Evolutionary conservation across 371 early-diverging fungal species (phyloP).

Genomic region (Mucor indicus): DNA sequence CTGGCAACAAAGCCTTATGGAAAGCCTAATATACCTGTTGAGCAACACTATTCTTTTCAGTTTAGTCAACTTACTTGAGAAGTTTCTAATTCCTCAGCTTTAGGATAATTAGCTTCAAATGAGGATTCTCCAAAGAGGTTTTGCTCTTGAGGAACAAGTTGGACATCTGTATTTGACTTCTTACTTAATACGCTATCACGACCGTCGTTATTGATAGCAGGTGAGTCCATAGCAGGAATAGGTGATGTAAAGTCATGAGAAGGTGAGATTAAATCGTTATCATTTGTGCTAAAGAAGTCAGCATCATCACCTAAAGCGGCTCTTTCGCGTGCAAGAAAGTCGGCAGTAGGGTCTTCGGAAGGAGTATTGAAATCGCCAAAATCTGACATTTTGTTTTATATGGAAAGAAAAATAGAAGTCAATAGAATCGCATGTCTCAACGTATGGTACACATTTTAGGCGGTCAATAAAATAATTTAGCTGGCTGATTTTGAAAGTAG

Average conservation of each 20-base stretch:
- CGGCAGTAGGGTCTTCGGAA: constrained; percentile 78
- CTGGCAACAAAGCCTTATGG: constrained; percentile 45
- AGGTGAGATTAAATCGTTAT: constrained; percentile 16
- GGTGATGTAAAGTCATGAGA: constrained; percentile 21
- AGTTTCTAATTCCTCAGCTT: constrained; percentile 48
- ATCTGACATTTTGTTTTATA: constrained; percentile 59
- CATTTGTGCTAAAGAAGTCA: constrained; percentile 49
- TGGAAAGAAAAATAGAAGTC: no score
- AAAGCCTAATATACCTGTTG: constrained; percentile 30
- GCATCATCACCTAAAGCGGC: constrained; percentile 82
- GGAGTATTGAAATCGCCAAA: constrained; percentile 55
- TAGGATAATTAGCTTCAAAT: constrained; percentile 42
- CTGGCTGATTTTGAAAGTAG: no score
- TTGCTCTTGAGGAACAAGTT: background rate
- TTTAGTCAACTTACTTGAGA: constrained; percentile 34
- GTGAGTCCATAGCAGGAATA: constrained; percentile 8
- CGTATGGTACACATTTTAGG: no score
- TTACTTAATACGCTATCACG: constrained; percentile 2
- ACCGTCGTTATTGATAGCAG: constrained; percentile 9
- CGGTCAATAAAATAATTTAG: no score
- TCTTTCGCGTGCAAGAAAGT: constrained; percentile 91
- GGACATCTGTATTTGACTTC: constrained; percentile 4
- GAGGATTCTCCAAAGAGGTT: constrained; percentile 15
- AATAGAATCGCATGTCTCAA: no score
- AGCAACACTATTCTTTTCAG: background rate